Conservation (phyloP, 495 filamentous ascomycete species). For the Cairneyella variabilis region DNA sequence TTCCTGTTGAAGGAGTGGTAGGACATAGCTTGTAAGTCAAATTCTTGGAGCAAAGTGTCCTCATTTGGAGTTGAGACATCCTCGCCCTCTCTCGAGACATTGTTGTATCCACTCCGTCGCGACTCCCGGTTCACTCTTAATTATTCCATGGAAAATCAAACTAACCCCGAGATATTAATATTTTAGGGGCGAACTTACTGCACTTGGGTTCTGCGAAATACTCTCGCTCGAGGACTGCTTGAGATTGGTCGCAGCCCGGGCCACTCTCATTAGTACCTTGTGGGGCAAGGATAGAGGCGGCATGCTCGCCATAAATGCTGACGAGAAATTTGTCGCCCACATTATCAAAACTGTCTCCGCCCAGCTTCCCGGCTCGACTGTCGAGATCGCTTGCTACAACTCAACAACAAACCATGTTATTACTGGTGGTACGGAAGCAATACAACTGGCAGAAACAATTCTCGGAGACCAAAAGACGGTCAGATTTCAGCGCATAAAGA, state of each 20-base stretch:
- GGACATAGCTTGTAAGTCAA: background rate
- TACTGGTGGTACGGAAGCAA: background rate
- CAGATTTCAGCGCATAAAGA: background rate
- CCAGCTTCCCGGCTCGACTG: background rate
- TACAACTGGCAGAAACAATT: background rate
- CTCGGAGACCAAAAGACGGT: background rate
- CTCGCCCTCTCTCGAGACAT: too few relatives aligned
- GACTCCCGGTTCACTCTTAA: too few relatives aligned
- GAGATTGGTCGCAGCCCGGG: background rate
- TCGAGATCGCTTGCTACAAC: background rate
- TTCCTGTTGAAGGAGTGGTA: background rate
- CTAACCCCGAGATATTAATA: too few relatives aligned
- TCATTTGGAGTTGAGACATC: too few relatives aligned
- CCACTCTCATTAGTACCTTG: background rate
- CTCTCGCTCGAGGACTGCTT: background rate
- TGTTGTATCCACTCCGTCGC: too few relatives aligned
- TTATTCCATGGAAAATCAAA: too few relatives aligned
- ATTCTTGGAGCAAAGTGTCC: too few relatives aligned
- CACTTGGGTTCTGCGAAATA: background rate
- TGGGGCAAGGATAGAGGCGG: background rate
- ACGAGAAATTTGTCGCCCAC: background rate
- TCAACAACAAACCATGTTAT: background rate
- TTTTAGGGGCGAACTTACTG: background rate
- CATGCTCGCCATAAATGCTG: background rate
- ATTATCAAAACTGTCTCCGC: background rate